Base-by-base conservation (phyloP, 768 basidiomycete species). In the Glaciozyma antarctica region DNA sequence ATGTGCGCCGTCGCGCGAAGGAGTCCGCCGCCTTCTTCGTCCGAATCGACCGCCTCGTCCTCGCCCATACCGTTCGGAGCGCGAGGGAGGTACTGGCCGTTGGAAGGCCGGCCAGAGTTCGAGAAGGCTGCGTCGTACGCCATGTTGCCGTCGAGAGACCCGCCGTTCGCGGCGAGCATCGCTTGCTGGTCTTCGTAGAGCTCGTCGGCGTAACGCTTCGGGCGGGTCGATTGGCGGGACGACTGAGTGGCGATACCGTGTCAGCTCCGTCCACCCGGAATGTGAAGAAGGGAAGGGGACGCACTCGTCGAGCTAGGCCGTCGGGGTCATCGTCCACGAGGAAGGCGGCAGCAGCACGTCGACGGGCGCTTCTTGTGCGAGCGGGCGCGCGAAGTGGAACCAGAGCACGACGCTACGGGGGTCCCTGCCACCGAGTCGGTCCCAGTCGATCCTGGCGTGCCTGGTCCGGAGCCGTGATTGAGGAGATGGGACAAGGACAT, bases 1-100 rank as follows among this genome's bases (percentile, higher is more conserved):
- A 70, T 61, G 63, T 70, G 65, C 7, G 58, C 47, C 16, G 69
- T 70, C 26, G 69, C 41, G 22, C 65, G 63, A 4, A 70, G 53
- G 19, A 70, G 53, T 0, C 63, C 65, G 54, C 65, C 63, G 38
- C 63, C 66, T 30, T 70, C 65, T 7, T 70, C 69, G 61, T 70
- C 69, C 28, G 69, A 70, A n/a, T 60, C 64, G 30, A 53, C 57
- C 17, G 52, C 48, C 1, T 17, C 30, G 12, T 65, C 61, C 21
- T 52, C 60, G n/a, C 4, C 55, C 26, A 4, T 24, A 0, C 43
- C 32, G 52, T 43, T 26, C 34, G 5, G 24, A 47, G 26, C 15
- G 56, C 10, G 26, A 48, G 41, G 21, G 32, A 10, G 6, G 60
- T 9, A 5, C 34, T 59, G 52, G 7, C 60, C 45, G 41, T 43